Percentiles rank a stretch among this genome's conserved stretches.
These are phyloP conservation scores for Brassica nigra DNA, from an alignment of 345 rosid species.

Conservation along the genomic window DNA sequence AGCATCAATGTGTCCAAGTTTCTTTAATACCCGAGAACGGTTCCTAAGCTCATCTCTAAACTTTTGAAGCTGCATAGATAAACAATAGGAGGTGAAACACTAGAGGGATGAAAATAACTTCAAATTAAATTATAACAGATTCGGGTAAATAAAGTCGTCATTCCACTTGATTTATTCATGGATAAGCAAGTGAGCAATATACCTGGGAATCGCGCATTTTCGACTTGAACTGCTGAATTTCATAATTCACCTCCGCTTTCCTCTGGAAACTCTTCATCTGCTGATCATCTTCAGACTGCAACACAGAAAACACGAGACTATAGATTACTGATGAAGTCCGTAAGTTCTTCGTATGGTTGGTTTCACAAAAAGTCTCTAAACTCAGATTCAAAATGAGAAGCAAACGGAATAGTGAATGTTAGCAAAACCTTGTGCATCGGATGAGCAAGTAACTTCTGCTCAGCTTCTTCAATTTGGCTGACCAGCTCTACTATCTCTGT, in stretches of 20 bases:
- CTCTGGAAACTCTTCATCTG: constrained; percentile 78
- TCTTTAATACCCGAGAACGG: constrained; percentile 88
- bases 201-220: constrained; percentile 99
- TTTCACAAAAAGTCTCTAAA: not conserved
- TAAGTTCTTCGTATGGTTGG: not conserved
- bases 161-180: not conserved
- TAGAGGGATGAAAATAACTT: constrained; percentile 8
- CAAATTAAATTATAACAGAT: not conserved
- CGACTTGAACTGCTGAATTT: constrained; percentile 88
- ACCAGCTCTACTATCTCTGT: constrained; percentile 83
- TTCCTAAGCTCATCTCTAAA: constrained; percentile 92
- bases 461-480: constrained; percentile 77
- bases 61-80: constrained; percentile 76
- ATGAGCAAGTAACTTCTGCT: constrained; percentile 76
- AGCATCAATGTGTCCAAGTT: constrained; percentile 90
- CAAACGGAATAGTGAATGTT: not conserved
- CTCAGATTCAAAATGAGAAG: constrained; percentile 2
- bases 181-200: constrained; percentile 29
- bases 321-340: constrained; percentile 4
- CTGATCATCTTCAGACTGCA: constrained; percentile 81
- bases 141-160: constrained; percentile 5
- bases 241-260: constrained; percentile 93
- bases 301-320: constrained; percentile 12
- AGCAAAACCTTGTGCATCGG: constrained; percentile 82
- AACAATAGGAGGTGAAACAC: constrained; percentile 13